Percentiles rank a stretch among this genome's conserved stretches.
Conservation (phyloP, 495 filamentous ascomycete genomes). For the Thermothielavioides terrestris region DNA sequence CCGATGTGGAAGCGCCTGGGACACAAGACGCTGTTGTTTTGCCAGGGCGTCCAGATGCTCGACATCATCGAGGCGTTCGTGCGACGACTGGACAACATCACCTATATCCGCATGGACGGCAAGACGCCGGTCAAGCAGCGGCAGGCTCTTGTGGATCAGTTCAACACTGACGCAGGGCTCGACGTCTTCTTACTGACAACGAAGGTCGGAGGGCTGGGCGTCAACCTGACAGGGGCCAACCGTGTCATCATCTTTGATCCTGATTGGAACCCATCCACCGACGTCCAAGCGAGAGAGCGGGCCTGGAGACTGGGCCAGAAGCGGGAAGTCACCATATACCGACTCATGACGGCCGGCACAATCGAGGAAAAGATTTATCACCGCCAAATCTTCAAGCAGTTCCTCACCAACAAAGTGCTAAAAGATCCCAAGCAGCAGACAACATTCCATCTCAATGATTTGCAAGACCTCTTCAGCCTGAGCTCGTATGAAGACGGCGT, state of each 20-base stretch:
- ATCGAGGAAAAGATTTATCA: constrained; percentile 99
- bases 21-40: constrained; percentile 87
- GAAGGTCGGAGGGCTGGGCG: constrained; percentile 85
- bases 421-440: constrained; percentile 85
- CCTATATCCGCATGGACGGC: constrained; percentile 87
- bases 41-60: constrained; percentile 85
- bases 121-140: constrained; percentile 73
- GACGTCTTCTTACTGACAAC: constrained; percentile 92
- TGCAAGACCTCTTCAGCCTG: constrained; percentile 85
- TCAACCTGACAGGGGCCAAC: constrained; percentile 90
- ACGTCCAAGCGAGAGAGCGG: constrained; percentile 88
- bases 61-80: constrained; percentile 84
- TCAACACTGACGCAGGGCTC: constrained; percentile 70
- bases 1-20: constrained; percentile 78
- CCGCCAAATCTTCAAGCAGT: constrained; percentile 95
- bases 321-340: constrained; percentile 85
- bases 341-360: constrained; percentile 91
- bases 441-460: constrained; percentile 72
- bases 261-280: constrained; percentile 95
- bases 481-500: constrained; percentile 56
- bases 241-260: constrained; percentile 96
- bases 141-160: constrained; percentile 78
- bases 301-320: constrained; percentile 96
- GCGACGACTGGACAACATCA: constrained; percentile 53
- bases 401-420: constrained; percentile 87